A percentile compares a stretch with the other conserved stretches of the same genome.
These are phyloP conservation scores for Calendula officinalis DNA, from an alignment of 129 eudicot species.

Conservation along the genomic window DNA sequence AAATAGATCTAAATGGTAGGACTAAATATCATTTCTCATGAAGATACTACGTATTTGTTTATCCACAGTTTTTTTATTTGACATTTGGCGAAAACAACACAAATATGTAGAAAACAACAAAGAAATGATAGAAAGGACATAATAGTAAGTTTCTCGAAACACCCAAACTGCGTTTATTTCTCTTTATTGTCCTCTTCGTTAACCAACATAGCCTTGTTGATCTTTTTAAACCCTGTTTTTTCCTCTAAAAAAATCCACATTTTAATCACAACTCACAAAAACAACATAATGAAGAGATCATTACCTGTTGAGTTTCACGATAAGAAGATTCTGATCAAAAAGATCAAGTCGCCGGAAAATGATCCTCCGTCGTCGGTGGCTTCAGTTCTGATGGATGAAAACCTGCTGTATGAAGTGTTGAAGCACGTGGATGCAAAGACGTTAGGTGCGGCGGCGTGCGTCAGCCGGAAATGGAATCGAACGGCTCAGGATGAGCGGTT, in stretches of 20 bases:
- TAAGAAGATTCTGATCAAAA: constrained; percentile 23
- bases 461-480: constrained; percentile 59
- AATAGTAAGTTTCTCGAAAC: constrained; percentile 42
- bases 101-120: constrained; percentile 28
- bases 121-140: constrained; percentile 38
- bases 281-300: constrained; percentile 23
- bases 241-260: constrained; percentile 3
- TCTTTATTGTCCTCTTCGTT: constrained; percentile 51
- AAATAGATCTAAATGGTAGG: too few species aligned
- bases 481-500: constrained; percentile 78
- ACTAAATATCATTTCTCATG: too few species aligned
- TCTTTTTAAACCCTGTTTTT: constrained; percentile 22
- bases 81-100: constrained; percentile 31
- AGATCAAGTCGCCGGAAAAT: constrained; percentile 7
- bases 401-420: constrained; percentile 63
- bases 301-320: constrained; percentile 4
- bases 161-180: constrained; percentile 56
- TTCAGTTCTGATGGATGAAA: constrained; percentile 60
- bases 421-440: constrained; percentile 77
- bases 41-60: too few species aligned
- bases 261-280: not conserved
- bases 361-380: constrained; percentile 15
- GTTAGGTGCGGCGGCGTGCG: constrained; percentile 66
- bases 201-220: constrained; percentile 38
- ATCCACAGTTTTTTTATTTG: constrained; percentile 24